Base-by-base conservation (phyloP, 306 rosid species). In the Cicer pinnatifidum region DNA sequence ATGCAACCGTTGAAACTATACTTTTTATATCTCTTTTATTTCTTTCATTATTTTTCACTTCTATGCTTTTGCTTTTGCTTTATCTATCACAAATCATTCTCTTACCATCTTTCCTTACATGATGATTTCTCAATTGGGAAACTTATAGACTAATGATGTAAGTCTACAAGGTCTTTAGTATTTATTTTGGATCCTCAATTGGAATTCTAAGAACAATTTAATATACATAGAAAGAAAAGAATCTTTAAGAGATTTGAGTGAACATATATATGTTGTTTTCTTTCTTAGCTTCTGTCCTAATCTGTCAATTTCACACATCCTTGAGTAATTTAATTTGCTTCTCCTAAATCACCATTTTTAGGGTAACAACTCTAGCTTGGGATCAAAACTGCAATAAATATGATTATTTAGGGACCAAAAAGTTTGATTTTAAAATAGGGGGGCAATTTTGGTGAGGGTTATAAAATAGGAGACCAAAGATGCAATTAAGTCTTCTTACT, bases 151-250 rank as follows among this genome's bases (percentile, higher is more conserved):
- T 62, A 8, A 43, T 64, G 37, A 71, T 53, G 67, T 33, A 11
- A 20, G 43, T 33, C 60, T 12, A 76, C 37, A 23, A 53, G 43
- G 61, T 70, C 13, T 74, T 40, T 58, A 45, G 17, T 4, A 38
- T 33, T 63, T 59, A 50, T 12, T 69, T 69, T 17, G 33, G 73
- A 40, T 71, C 65, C 67, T 28, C 52, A 12, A 51, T 40, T 71
- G 20, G 43, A 39, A 78, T 71, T 71, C 72, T 62, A 15, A 45
- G 33, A 58, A 7, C 48, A 35, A 66, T 47, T 19, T 33, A n/a
- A 2, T 53, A 6, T 57, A 11, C 43, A 45, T 19, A 8, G 5
- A 59, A 37, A 68, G 16, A 68, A 47, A 37, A 68, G 12, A 68
- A 67, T 67, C 17, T 28, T 59, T 11, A 53, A 37, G 41, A 56